phyloP scores from a whole-genome alignment of 1,139 yeast species.

The Lodderomyces parapsilosis region DNA sequence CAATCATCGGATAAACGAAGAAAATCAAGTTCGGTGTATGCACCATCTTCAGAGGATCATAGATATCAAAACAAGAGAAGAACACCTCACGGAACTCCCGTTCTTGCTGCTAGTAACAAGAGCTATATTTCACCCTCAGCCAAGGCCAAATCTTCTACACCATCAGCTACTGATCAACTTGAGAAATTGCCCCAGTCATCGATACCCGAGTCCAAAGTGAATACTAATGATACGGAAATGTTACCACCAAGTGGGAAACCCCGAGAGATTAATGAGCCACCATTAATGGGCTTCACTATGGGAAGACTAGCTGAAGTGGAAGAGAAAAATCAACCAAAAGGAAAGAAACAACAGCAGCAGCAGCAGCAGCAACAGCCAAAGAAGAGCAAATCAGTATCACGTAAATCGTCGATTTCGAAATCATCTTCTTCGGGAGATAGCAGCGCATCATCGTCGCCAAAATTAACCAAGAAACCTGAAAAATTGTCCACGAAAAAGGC shows the following conservation, averaged over 20 bases:
- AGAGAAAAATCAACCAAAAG: slow-evolving; percentile 6
- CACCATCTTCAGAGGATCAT: slow-evolving; percentile 10
- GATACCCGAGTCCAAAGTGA: slow-evolving; percentile 11
- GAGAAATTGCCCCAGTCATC: slow-evolving; percentile 41
- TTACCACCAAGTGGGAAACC: slow-evolving; percentile 36
- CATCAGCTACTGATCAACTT: slow-evolving; percentile 16
- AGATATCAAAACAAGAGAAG: slow-evolving; percentile 26
- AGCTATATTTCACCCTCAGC: slow-evolving; percentile 15
- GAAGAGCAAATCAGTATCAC: slow-evolving; percentile 4
- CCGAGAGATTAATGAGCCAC: slow-evolving; percentile 17
- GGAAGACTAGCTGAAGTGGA: slow-evolving; percentile 47
- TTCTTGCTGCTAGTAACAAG: slow-evolving; percentile 29
- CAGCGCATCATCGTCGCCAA: slow-evolving; percentile 20
- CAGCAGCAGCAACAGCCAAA: slow-evolving; percentile 3
- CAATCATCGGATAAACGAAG: slow-evolving; percentile 33
- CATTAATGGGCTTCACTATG: slow-evolving; percentile 51
- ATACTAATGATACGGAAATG: slow-evolving; percentile 27
- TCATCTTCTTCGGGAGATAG: slow-evolving; percentile 19
- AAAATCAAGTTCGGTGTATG: slow-evolving; percentile 33
- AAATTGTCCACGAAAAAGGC: slow-evolving; percentile 58
- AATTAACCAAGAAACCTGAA: slow-evolving; percentile 18
- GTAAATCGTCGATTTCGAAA: slow-evolving; percentile 13
- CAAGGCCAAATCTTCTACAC: slow-evolving; percentile 12
- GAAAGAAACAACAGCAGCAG: slow-evolving; percentile 3
- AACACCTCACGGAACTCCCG: slow-evolving; percentile 52